phyloP scores from a whole-genome alignment of 805 yeast genomes.

The Saccharomycopsis sp. region DNA sequence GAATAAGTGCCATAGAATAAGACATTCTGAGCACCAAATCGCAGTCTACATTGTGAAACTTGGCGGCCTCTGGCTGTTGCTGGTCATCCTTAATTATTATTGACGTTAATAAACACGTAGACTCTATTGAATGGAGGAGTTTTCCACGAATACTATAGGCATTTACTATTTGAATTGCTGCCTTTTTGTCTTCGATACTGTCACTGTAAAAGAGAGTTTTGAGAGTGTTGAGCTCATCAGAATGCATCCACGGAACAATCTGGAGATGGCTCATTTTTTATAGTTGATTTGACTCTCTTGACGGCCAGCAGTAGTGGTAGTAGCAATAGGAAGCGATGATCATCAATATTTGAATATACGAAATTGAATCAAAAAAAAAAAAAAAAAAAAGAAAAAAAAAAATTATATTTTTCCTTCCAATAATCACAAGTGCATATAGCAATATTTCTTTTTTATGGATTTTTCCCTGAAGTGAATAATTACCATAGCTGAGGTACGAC shows the following conservation, averaged over 20 bases:
- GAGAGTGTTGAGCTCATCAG: constrained; percentile 39
- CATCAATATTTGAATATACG: too few species aligned
- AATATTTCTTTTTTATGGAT: too few species aligned
- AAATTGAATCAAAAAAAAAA: too few species aligned
- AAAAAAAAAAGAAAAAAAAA: too few species aligned
- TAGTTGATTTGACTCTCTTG: too few species aligned
- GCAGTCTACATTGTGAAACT: constrained; percentile 27
- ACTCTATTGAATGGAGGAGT: constrained; percentile 67
- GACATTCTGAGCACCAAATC: constrained; percentile 39
- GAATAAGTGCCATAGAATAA: constrained; percentile 67
- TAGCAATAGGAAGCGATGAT: too few species aligned
- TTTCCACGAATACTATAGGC: constrained; percentile 52
- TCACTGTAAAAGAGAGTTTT: constrained; percentile 47
- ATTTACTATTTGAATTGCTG: constrained; percentile 48
- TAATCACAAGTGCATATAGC: too few species aligned
- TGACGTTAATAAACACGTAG: constrained; percentile 54
- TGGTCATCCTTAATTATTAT: constrained; percentile 37
- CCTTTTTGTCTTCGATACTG: constrained; percentile 26
- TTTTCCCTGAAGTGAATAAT: too few species aligned
- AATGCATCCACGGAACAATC: constrained; percentile 33
- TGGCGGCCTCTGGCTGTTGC: neutral
- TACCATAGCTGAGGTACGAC: too few species aligned
- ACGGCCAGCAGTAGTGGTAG: too few species aligned
- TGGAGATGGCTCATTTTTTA: constrained; percentile 24
- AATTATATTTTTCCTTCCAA: too few species aligned